Evolutionary conservation across 306 rosid genomes (phyloP), one percentile per base, ranked within the genome.

Genomic region (Rosa rugosa): DNA sequence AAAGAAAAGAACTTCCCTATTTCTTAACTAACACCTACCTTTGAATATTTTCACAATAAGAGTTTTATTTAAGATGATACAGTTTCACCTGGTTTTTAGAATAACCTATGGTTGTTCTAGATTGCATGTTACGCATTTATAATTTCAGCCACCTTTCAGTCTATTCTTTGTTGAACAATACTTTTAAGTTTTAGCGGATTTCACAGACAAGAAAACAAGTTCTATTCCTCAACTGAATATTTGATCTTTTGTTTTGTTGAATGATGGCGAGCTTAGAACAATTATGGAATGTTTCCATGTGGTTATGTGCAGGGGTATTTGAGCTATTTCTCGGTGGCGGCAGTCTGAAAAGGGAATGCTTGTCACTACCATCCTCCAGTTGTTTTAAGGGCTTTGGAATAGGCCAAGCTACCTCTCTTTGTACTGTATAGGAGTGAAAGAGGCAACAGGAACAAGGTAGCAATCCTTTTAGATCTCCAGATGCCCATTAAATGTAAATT

Each of bases 401-500:
- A 11, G 47, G 78, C 71, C 65, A 72, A 68, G 72, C 78, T 59
- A 51, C 63, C 73, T 73, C 9, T 23, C 8, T 5, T 36, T 51
- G 83, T 72, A 84, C 75, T 38, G 75, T 78, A 82, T 44, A 79
- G 75, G 75, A 86, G 84, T 68, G 68, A 59, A 57, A 77, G 77
- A 77, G 79, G 82, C 77, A 69, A 75, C 80, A 80, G 54, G 79
- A 82, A 79, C 63, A 8, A 49, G 73, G 70, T 76, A 42, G 70
- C 47, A 6, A 11, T 74, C 85, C 62, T 79, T 74, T 71, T 47
- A 74, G 87, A 49, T 77, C 66, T 85, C 75, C 76, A 5, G 59
- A 77, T 45, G 54, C 71, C 69, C 83, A 51, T 72, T 18, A 70
- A 88, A 78, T 88, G 89, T 90, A 90, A 74, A 88, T 86, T 81